A percentile compares a stretch with the other conserved stretches of the same genome.
Conservation (phyloP, 1,284 basidiomycete species). For the Microbotryum intermedium region DNA sequence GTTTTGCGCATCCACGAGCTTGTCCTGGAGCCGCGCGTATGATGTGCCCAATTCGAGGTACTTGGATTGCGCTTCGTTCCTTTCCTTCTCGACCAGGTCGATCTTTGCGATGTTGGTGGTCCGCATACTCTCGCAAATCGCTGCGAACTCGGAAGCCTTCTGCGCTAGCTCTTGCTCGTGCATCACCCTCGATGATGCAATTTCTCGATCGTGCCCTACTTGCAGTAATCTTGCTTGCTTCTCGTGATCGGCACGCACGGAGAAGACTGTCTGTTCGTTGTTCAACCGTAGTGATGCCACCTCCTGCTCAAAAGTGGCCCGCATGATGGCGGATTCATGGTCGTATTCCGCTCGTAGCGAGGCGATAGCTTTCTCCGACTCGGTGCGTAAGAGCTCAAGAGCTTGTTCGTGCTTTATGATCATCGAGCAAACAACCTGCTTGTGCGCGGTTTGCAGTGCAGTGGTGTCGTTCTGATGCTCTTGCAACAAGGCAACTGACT, state of each 20-base stretch:
- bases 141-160: conserved; percentile 56
- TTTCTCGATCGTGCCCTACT: conserved; percentile 10
- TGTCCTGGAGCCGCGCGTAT: too few species aligned
- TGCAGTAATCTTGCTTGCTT: neutral
- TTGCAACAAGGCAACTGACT: conserved; percentile 35
- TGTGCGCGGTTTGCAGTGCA: conserved; percentile 46
- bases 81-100: conserved; percentile 50
- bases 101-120: conserved; percentile 8
- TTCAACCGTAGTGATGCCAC: neutral
- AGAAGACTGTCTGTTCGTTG: conserved; percentile 6
- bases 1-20: conserved; percentile 4
- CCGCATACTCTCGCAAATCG: neutral
- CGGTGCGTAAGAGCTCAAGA: conserved; percentile 37
- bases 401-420: conserved; percentile 37
- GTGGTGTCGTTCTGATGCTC: conserved; percentile 44
- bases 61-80: conserved; percentile 53
- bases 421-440: neutral
- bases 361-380: conserved; percentile 36
- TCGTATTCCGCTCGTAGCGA: neutral
- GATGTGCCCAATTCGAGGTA: too few species aligned
- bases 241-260: neutral
- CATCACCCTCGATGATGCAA: neutral
- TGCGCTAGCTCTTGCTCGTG: conserved; percentile 47
- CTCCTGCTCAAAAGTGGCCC: neutral
- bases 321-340: neutral